A percentile compares a stretch with the other conserved stretches of the same genome.
Evolutionary conservation across 345 rosid species (phyloP).

Genomic region (Linum lewisii): DNA sequence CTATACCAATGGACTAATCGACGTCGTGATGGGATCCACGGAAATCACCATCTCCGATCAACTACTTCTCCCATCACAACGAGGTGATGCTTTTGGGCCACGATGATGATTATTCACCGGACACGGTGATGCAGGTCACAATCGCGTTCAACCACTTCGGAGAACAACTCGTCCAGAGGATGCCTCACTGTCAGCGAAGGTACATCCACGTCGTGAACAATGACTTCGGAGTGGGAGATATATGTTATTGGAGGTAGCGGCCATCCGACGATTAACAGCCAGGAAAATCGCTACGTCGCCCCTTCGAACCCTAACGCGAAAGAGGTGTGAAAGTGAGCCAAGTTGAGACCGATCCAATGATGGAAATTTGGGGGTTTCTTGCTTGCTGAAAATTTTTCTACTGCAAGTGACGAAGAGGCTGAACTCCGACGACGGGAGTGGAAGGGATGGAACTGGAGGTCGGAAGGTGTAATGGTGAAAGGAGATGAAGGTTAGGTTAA

Average conservation of each 20-base stretch:
- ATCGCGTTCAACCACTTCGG: constrained; percentile 97
- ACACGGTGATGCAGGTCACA: constrained; percentile 91
- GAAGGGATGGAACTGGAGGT: constrained; percentile 93
- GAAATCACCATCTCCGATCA: constrained; percentile 91
- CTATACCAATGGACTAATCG: constrained; percentile 85
- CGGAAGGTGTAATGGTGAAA: constrained; percentile 79
- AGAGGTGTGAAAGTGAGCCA: constrained; percentile 45
- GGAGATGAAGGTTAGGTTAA: too few relatives aligned
- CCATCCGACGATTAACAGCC: constrained; percentile 89
- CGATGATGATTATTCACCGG: constrained; percentile 75
- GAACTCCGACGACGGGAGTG: constrained; percentile 64
- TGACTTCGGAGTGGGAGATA: constrained; percentile 94
- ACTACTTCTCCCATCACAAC: constrained; percentile 85
- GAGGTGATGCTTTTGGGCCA: constrained; percentile 97
- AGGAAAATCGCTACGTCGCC: constrained; percentile 87
- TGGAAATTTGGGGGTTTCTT: not conserved
- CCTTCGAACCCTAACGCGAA: constrained; percentile 72
- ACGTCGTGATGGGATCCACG: constrained; percentile 91
- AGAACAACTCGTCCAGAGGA: constrained; percentile 73
- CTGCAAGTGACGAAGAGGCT: constrained; percentile 85
- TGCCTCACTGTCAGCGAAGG: constrained; percentile 87
- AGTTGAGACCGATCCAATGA: not conserved
- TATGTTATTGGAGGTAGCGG: constrained; percentile 98
- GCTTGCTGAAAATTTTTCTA: not conserved
- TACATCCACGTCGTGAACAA: constrained; percentile 94